Percentiles rank a stretch among this genome's conserved stretches.
phyloP scores from a whole-genome alignment of 257 asterid species.

The Ophiorrhiza pumila region DNA sequence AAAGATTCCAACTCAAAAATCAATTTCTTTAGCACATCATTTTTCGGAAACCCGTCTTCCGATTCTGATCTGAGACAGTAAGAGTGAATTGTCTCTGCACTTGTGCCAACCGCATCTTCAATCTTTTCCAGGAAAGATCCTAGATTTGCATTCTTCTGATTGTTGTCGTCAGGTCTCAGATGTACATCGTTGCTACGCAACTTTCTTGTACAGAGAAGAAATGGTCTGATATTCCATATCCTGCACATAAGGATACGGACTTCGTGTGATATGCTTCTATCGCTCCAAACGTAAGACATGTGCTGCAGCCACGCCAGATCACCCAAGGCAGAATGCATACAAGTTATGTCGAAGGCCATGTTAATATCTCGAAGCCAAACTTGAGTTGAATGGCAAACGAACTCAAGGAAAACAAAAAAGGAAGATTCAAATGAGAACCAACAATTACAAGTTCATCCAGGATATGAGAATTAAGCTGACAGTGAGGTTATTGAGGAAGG shows the following conservation, averaged over 20 bases:
- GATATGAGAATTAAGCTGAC: no score
- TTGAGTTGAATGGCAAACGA: no score
- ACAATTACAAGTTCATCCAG: no score
- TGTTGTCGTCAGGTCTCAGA: background rate
- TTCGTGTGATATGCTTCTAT: no score
- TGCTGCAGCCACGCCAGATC: background rate
- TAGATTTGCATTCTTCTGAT: background rate
- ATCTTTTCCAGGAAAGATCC: background rate
- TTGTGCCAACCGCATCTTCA: background rate
- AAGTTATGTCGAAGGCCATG: background rate
- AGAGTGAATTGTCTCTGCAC: background rate
- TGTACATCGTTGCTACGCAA: background rate
- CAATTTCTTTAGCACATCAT: background rate
- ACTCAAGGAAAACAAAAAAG: no score
- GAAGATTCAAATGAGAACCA: no score
- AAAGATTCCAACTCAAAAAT: background rate
- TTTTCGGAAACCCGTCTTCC: no score
- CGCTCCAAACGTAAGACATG: background rate
- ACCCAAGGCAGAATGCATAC: background rate
- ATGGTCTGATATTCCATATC: background rate
- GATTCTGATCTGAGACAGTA: background rate
- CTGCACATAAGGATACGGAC: background rate
- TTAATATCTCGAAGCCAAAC: no score
- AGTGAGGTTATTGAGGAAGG: no score
- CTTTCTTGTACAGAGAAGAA: background rate